These are phyloP conservation scores for Diutina rugosa DNA, from an alignment of 1,139 yeast genomes.

Conservation along the genomic window DNA sequence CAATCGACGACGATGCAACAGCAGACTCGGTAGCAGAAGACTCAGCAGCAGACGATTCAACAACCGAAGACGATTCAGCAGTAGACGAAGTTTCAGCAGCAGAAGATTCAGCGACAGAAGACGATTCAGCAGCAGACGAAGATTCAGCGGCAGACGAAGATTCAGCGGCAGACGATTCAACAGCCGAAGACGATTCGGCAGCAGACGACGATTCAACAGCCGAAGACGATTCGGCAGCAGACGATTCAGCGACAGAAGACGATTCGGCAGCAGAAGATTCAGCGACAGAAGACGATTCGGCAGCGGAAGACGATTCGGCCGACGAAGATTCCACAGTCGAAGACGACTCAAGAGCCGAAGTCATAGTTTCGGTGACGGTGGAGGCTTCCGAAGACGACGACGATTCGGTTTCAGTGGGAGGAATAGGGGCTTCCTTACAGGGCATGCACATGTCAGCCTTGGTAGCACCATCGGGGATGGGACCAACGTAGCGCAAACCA, in stretches of 20 bases:
- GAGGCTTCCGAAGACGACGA: neutral
- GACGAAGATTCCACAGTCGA: neutral
- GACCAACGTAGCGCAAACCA: conserved; percentile 10
- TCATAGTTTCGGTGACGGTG: neutral
- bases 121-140: neutral
- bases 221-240: neutral
- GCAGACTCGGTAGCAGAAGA: neutral
- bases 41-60: neutral
- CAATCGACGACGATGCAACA: neutral
- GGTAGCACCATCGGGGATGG: conserved; percentile 3
- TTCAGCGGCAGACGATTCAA: neutral
- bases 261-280: neutral
- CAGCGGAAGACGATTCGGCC: neutral
- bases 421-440: neutral
- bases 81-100: neutral
- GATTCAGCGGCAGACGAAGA: neutral
- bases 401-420: neutral
- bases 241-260: neutral
- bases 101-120: neutral
- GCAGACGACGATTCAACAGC: neutral
- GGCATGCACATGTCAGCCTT: neutral
- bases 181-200: neutral
- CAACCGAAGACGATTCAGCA: neutral
- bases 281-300: neutral
- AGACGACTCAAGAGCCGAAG: neutral